Conservation (phyloP, 495 filamentous ascomycete genomes). For the Cetradonia linearis region DNA sequence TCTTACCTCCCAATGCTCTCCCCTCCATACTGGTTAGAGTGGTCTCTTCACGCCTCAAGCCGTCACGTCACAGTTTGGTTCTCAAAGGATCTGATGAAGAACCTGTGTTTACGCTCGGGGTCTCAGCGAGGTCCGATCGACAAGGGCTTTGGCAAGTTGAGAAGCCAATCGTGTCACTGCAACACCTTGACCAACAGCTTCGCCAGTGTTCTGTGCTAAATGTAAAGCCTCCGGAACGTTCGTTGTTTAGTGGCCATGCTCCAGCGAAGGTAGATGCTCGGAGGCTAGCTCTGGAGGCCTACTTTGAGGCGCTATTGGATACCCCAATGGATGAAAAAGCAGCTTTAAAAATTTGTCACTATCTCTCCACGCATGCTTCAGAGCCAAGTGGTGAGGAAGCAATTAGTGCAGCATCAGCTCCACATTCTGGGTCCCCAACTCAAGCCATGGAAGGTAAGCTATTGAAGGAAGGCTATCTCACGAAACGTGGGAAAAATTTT, state of each 20-base stretch:
- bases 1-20: conserved; percentile 85
- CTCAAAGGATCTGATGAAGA: conserved; percentile 64
- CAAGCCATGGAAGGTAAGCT: conserved; percentile 53
- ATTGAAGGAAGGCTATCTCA: conserved; percentile 82
- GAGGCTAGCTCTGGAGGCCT: conserved; percentile 67
- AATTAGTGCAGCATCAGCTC: conserved; percentile 37
- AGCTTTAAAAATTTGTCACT: conserved; percentile 76
- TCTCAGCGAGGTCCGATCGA: conserved; percentile 68
- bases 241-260: conserved; percentile 83
- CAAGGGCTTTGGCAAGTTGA: conserved; percentile 86
- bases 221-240: conserved; percentile 67
- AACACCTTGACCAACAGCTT: conserved; percentile 68
- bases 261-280: conserved; percentile 89
- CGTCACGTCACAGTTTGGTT: conserved; percentile 73
- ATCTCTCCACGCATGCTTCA: conserved; percentile 76
- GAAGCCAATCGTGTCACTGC: conserved; percentile 76
- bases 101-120: conserved; percentile 82
- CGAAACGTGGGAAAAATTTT: conserved; percentile 95
- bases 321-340: conserved; percentile 68
- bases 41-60: conserved; percentile 84
- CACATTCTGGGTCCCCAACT: conserved; percentile 31
- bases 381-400: conserved; percentile 61
- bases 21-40: conserved; percentile 76
- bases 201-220: conserved; percentile 58
- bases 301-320: conserved; percentile 74